phyloP scores from a whole-genome alignment of 2,329 filamentous ascomycete genomes.

The Cladophialophora carrionii region DNA sequence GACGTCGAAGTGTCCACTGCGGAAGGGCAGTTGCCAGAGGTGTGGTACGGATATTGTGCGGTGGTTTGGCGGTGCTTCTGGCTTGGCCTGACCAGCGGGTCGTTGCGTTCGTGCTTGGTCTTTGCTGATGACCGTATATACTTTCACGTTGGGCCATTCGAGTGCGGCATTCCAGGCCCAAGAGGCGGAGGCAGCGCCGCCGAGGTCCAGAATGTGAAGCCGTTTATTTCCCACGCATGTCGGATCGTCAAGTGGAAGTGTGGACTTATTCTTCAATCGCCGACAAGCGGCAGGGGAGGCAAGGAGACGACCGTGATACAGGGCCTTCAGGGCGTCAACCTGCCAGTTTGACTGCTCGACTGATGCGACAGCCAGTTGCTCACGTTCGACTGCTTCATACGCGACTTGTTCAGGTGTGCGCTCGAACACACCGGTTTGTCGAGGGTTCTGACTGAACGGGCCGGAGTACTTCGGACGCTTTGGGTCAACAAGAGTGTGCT shows the following conservation, averaged over 20 bases:
- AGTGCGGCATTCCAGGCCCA: slow-evolving; percentile 95
- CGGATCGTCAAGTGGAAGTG: slow-evolving; percentile 35
- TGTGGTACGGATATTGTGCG: slow-evolving; percentile 76
- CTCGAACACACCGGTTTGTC: slow-evolving; percentile 60
- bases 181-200: slow-evolving; percentile 80
- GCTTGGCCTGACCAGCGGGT: slow-evolving; percentile 47
- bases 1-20: slow-evolving; percentile 83
- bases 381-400: slow-evolving; percentile 65
- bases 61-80: slow-evolving; percentile 85
- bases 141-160: slow-evolving; percentile 80
- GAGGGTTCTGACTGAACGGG: slow-evolving; percentile 70
- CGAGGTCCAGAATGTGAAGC: slow-evolving; percentile 79
- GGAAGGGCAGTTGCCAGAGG: slow-evolving; percentile 81
- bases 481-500: slow-evolving; percentile 75
- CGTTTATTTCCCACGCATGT: slow-evolving; percentile 48
- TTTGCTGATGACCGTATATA: slow-evolving; percentile 85
- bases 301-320: slow-evolving; percentile 64
- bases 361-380: slow-evolving; percentile 77
- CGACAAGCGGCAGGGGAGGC: slow-evolving; percentile 55
- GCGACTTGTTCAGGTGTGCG: slow-evolving; percentile 42
- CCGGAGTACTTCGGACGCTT: slow-evolving; percentile 72
- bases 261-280: slow-evolving; percentile 37
- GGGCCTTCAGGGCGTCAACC: slow-evolving; percentile 62
- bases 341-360: slow-evolving; percentile 64
- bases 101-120: slow-evolving; percentile 70